phyloP scores from a whole-genome alignment of 805 yeast genomes.

The Priceomyces fermenticarens region DNA sequence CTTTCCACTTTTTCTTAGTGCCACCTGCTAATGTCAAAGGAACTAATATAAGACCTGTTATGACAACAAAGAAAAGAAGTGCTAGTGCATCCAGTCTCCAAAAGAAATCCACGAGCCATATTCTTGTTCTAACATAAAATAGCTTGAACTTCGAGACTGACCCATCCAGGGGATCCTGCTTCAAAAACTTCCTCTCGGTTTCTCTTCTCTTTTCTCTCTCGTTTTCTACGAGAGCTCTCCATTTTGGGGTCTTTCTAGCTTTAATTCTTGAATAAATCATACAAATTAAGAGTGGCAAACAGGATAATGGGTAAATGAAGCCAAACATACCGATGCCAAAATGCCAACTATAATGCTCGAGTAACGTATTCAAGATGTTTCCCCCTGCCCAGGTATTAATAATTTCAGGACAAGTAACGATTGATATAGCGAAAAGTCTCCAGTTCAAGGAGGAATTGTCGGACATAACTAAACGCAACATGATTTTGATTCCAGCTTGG shows the following conservation, averaged over 20 bases:
- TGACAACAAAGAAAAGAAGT: conserved; percentile 49
- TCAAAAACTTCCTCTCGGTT: conserved; percentile 35
- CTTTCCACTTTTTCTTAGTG: conserved; percentile 48
- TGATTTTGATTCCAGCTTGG: conserved; percentile 59
- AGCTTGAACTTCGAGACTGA: too few relatives aligned
- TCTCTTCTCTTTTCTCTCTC: conserved; percentile 22
- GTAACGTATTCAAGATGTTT: conserved; percentile 43
- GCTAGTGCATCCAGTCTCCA: conserved; percentile 71
- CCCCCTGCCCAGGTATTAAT: conserved; percentile 80
- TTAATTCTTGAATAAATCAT: conserved; percentile 53
- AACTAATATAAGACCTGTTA: conserved; percentile 61
- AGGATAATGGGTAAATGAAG: conserved; percentile 62
- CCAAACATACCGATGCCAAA: conserved; percentile 77
- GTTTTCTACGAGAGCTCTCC: conserved; percentile 43
- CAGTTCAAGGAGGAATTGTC: conserved; percentile 69
- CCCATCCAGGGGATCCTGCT: too few relatives aligned
- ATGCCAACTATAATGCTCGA: conserved; percentile 58
- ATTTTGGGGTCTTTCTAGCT: conserved; percentile 54
- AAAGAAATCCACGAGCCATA: conserved; percentile 41
- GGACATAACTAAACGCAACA: conserved; percentile 56
- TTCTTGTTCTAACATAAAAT: too few relatives aligned
- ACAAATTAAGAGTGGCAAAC: conserved; percentile 57
- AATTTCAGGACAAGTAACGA: conserved; percentile 65
- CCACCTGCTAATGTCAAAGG: conserved; percentile 82
- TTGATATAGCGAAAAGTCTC: conserved; percentile 64